Evolutionary conservation across 371 early-diverging fungal species (phyloP), one percentile per base, ranked within the genome.

Genomic region (Blyttiomyces sp.): DNA sequence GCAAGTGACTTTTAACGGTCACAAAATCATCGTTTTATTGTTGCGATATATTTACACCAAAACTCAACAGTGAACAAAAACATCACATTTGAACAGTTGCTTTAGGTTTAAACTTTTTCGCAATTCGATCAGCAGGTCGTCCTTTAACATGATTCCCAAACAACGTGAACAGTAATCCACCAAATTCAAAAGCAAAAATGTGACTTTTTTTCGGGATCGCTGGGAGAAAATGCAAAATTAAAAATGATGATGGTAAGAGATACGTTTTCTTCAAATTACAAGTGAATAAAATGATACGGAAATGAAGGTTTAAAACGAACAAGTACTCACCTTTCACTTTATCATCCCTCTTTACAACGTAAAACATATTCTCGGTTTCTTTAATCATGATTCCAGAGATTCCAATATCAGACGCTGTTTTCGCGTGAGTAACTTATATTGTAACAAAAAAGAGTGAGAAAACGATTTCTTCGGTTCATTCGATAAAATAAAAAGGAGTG

Each of bases 81-180:
- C n/a, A n/a, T 59, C 43, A 75, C 45, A 95, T 66, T 60, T 91
- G 92, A 31, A 92, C 83, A 0, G 85, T 85, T 7, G 89, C 85
- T 54, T 88, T 91, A 33, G 80, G 69, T 57, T 94, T 94, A 74
- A 93, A 93, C 68, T 96, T 96, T 65, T 86, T 91, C 6, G 86
- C 72, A 9, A 87, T 88, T 43, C 96, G 77, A 49, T 91, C 92
- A 19, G 88, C 80, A 0, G 93, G 76, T 34, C 91, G 75, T 46
- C 77, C 82, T 31, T 77, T 74, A 54, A 94, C 77, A 61, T 93
- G 91, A 65, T 87, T 83, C 1, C 96, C 96, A 67, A 89, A 92
- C 4, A 96, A 57, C 39, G 83, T 83, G 36, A 63, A 84, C 21
- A 77, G 57, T 19, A 69, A 56, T 16, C 70, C 69, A 27, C 71